Percentiles rank a stretch among this genome's conserved stretches.
Evolutionary conservation across 129 eudicot genomes (phyloP).

Genomic region (Logfia minima): DNA sequence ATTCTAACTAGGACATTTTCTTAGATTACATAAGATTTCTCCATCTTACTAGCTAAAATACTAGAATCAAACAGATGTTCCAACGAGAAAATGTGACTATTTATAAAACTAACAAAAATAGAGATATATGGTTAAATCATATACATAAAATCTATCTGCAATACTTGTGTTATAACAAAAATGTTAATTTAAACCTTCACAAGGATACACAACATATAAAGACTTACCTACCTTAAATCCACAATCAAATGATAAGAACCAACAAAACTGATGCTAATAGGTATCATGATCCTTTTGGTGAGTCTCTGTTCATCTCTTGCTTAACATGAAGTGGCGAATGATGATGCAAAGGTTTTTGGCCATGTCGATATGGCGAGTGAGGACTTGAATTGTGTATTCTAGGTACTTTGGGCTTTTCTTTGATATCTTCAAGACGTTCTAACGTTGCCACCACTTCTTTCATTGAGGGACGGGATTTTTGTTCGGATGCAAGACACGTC

Average conservation of each 20-base stretch:
- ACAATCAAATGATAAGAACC: constrained; percentile 9
- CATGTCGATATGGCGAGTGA: constrained; percentile 31
- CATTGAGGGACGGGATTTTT: constrained; percentile 67
- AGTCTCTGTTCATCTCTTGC: constrained; percentile 32
- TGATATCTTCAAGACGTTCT: constrained; percentile 45
- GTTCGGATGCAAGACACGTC: constrained; percentile 64
- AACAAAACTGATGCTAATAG: constrained; percentile 17
- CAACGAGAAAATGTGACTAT: not conserved
- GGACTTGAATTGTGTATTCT: constrained; percentile 40
- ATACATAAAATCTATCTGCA: not conserved
- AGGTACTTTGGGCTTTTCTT: constrained; percentile 58
- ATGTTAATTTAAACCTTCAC: constrained; percentile 12
- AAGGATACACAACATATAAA: constrained; percentile 18
- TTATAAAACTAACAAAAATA: too few relatives aligned
- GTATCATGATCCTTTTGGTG: constrained; percentile 37
- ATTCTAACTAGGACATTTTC: too few relatives aligned
- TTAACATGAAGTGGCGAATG: constrained; percentile 51
- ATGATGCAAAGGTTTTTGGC: constrained; percentile 42
- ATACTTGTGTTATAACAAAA: not conserved
- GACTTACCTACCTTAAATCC: constrained; percentile 20
- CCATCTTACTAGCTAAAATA: not conserved
- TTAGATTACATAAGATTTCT: not conserved
- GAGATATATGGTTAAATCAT: not conserved
- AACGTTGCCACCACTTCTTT: constrained; percentile 67
- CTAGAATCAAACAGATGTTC: not conserved